phyloP scores from a whole-genome alignment of 2,329 filamentous ascomycete genomes.

The Coniochaeta ligniaria region DNA sequence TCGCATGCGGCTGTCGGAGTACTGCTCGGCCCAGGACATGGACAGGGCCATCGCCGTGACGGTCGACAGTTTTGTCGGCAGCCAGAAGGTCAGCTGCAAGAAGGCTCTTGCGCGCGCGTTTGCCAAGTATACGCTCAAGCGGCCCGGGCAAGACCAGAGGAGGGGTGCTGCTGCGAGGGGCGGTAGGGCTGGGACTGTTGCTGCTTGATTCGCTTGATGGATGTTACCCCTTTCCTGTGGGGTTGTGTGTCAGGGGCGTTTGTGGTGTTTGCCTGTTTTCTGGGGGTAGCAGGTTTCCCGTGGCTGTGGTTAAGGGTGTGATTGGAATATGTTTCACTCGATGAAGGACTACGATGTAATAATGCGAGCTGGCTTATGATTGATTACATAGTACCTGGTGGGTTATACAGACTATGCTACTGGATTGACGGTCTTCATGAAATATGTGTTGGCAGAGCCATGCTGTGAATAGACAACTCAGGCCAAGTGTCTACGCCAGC shows the following conservation, averaged over 20 bases:
- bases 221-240: not conserved
- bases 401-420: no score
- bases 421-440: no score
- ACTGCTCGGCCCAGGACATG: slow-evolving; percentile 83
- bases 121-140: slow-evolving; percentile 76
- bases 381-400: not conserved
- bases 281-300: not conserved
- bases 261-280: slow-evolving; percentile 6
- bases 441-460: not conserved
- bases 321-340: not conserved
- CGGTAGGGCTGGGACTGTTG: slow-evolving; percentile 8
- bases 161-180: slow-evolving; percentile 14
- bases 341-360: not conserved
- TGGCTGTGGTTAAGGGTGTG: not conserved
- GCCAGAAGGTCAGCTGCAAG: slow-evolving; percentile 96
- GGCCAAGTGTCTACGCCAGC: no score
- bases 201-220: slow-evolving; percentile 5
- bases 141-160: slow-evolving; percentile 29
- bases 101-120: slow-evolving; percentile 91
- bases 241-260: not conserved
- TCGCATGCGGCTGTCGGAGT: slow-evolving; percentile 97
- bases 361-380: not conserved
- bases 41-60: slow-evolving; percentile 96
- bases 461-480: no score
- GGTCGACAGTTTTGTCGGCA: slow-evolving; percentile 90